phyloP scores from a whole-genome alignment of 768 basidiomycete genomes.

The Amanita polypyramis region DNA sequence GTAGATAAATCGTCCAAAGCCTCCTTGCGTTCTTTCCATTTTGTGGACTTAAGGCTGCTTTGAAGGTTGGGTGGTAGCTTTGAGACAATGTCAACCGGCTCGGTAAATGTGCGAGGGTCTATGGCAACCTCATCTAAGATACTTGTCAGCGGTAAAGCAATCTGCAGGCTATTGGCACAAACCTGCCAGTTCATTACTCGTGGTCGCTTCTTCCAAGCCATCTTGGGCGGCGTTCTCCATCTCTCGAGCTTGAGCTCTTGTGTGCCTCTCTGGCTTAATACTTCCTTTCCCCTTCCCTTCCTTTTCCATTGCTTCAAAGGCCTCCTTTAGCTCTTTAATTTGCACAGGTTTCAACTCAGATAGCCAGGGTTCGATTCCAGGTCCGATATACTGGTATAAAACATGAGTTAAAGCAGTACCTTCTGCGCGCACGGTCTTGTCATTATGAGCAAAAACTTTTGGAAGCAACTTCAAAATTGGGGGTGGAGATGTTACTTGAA shows the following conservation, averaged over 20 bases:
- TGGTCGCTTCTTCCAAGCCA: conserved; percentile 1
- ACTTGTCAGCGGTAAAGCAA: conserved; percentile 1
- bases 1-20: conserved; percentile 75
- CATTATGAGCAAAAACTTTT: conserved; percentile 90
- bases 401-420: conserved; percentile 66
- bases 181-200: conserved; percentile 17
- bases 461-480: conserved; percentile 81
- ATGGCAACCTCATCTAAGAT: conserved; percentile 38
- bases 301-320: conserved; percentile 75
- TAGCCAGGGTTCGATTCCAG: conserved; percentile 75
- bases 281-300: conserved; percentile 80
- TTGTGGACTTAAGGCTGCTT: conserved; percentile 70
- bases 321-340: conserved; percentile 89
- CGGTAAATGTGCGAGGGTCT: conserved; percentile 73
- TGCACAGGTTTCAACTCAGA: conserved; percentile 93
- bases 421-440: conserved; percentile 93
- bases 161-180: conserved; percentile 10
- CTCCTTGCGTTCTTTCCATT: conserved; percentile 98
- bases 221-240: conserved; percentile 34
- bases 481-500: conserved; percentile 58
- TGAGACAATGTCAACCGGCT: conserved; percentile 68
- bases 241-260: conserved; percentile 68
- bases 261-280: conserved; percentile 70
- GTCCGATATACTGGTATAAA: conserved; percentile 81
- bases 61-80: conserved; percentile 72